phyloP scores from a whole-genome alignment of 495 filamentous ascomycete species.

The Articulospora tetracladia region DNA sequence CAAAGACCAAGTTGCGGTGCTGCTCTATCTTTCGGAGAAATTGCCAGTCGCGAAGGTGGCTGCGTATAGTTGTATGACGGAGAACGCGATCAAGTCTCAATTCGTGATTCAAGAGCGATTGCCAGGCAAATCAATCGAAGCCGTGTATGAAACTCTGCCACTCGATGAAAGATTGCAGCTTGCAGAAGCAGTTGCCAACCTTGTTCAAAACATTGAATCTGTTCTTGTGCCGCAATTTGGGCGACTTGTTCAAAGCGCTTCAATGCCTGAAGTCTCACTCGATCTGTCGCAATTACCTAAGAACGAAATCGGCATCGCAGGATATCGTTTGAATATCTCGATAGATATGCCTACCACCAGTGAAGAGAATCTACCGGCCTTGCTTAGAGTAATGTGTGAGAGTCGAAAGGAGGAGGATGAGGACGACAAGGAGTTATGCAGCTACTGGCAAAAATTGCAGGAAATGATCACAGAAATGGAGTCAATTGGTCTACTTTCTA shows the following conservation, averaged over 20 bases:
- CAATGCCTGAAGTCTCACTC: neutral
- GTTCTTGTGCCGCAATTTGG: slow-evolving; percentile 1
- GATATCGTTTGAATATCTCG: neutral
- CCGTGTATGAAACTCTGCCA: slow-evolving; percentile 7
- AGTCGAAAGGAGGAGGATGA: no score
- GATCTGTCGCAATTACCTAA: neutral
- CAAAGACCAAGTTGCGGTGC: slow-evolving; percentile 8
- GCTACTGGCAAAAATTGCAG: neutral
- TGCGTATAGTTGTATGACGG: neutral
- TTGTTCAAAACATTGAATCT: slow-evolving; percentile 1
- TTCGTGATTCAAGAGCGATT: slow-evolving; percentile 10
- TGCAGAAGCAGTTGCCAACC: neutral
- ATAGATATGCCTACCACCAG: neutral
- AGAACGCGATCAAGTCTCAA: slow-evolving; percentile 4
- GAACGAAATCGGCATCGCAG: no score
- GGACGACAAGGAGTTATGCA: no score
- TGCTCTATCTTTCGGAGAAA: neutral
- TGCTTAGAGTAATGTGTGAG: no score
- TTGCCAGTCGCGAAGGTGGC: neutral
- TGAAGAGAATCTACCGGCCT: no score
- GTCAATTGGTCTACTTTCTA: neutral
- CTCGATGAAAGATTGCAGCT: slow-evolving; percentile 11
- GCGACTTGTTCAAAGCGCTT: neutral
- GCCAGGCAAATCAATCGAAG: neutral
- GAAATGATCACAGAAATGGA: slow-evolving; percentile 3